These are phyloP conservation scores for Meyerozyma carpophila DNA, from an alignment of 1,139 yeast genomes.

Conservation along the genomic window DNA sequence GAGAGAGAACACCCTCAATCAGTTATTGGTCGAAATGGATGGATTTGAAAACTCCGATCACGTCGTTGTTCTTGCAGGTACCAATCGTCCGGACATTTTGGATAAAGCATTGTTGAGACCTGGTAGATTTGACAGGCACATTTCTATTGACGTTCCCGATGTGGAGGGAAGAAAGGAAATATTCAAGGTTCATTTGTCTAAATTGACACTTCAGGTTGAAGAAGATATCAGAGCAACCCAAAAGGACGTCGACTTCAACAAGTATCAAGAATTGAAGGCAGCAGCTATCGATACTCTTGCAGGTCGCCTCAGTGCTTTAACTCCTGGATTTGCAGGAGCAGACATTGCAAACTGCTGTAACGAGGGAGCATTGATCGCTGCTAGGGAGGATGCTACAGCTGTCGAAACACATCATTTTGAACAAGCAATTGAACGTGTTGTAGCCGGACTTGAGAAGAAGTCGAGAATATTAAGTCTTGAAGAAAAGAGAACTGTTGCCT, in stretches of 20 bases:
- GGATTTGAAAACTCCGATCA: conserved; percentile 73
- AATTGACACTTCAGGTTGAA: conserved; percentile 39
- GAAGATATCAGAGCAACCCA: conserved; percentile 37
- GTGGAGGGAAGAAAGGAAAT: conserved; percentile 74
- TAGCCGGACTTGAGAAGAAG: conserved; percentile 76
- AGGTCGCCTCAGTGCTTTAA: conserved; percentile 70
- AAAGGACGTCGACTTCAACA: conserved; percentile 38
- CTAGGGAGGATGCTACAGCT: conserved; percentile 53
- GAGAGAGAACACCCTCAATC: conserved; percentile 75
- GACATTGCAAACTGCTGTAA: conserved; percentile 82
- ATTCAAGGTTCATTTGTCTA: conserved; percentile 62
- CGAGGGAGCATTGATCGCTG: conserved; percentile 80
- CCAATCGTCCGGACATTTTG: conserved; percentile 73
- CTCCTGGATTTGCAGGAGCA: conserved; percentile 85
- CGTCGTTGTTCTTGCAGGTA: conserved; percentile 78
- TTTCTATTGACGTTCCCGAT: conserved; percentile 69
- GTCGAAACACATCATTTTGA: conserved; percentile 66
- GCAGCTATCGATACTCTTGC: conserved; percentile 55
- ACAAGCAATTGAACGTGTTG: conserved; percentile 75
- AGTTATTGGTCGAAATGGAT: conserved; percentile 79
- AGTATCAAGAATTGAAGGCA: conserved; percentile 43
- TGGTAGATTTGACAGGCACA: conserved; percentile 79
- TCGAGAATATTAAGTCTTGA: conserved; percentile 62
- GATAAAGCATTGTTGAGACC: conserved; percentile 78
- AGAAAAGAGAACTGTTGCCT: conserved; percentile 73